phyloP scores from a whole-genome alignment of 306 rosid species.

The Cicer judaicum region DNA sequence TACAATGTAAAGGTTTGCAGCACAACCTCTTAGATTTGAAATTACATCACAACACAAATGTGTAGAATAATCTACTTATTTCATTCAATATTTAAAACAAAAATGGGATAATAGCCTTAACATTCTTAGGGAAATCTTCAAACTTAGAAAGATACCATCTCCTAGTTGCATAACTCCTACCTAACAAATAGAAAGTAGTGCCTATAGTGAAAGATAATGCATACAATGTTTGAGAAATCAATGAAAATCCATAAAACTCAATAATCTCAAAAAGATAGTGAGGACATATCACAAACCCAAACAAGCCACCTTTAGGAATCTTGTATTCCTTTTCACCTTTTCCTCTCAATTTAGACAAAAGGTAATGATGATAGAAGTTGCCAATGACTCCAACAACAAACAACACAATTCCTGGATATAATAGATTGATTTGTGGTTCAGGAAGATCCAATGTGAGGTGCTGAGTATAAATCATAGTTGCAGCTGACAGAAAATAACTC shows the following conservation, averaged over 20 bases:
- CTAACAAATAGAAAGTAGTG: slow-evolving; percentile 58
- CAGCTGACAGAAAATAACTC: slow-evolving; percentile 58
- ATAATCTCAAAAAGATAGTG: slow-evolving; percentile 82
- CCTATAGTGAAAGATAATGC: slow-evolving; percentile 56
- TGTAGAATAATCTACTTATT: neutral
- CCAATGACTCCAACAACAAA: slow-evolving; percentile 69
- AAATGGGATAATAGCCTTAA: slow-evolving; percentile 76
- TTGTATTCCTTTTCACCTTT: slow-evolving; percentile 67
- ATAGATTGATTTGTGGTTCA: slow-evolving; percentile 61
- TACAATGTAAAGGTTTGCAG: too few species aligned
- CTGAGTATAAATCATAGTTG: slow-evolving; percentile 66
- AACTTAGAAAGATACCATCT: slow-evolving; percentile 80
- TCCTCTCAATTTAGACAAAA: slow-evolving; percentile 66
- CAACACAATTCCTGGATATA: slow-evolving; percentile 55
- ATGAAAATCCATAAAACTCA: slow-evolving; percentile 61
- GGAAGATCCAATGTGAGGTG: slow-evolving; percentile 58
- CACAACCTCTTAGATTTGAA: neutral
- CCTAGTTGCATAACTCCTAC: slow-evolving; percentile 79
- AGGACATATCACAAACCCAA: slow-evolving; percentile 71
- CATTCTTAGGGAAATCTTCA: slow-evolving; percentile 65
- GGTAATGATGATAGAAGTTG: slow-evolving; percentile 83
- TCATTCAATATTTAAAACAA: slow-evolving; percentile 45
- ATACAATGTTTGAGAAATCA: slow-evolving; percentile 69
- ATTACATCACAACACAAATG: neutral
- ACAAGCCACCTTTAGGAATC: slow-evolving; percentile 86